Conservation (phyloP, 257 asterid genomes). For the Penstemon eatonii region DNA sequence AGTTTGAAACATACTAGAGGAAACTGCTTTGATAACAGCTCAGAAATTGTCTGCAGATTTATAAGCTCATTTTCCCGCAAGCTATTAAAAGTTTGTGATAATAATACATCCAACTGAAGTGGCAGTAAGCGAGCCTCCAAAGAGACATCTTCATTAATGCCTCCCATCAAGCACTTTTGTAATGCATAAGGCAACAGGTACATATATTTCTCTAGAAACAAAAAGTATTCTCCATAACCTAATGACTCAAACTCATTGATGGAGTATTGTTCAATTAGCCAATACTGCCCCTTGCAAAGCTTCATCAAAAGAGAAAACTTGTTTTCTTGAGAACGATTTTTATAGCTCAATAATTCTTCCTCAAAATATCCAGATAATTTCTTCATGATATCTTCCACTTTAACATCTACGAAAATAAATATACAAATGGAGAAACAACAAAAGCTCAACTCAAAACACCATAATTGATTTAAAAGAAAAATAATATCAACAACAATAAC, state of each 20-base stretch:
- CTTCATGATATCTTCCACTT: slow-evolving; percentile 59
- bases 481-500: neutral
- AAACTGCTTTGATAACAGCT: slow-evolving; percentile 69
- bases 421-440: slow-evolving; percentile 22
- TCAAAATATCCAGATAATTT: slow-evolving; percentile 63
- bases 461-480: neutral
- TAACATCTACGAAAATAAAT: slow-evolving; percentile 43
- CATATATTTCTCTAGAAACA: slow-evolving; percentile 68
- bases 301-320: slow-evolving; percentile 53
- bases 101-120: slow-evolving; percentile 62
- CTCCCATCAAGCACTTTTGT: slow-evolving; percentile 49
- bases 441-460: slow-evolving; percentile 8
- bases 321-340: slow-evolving; percentile 36
- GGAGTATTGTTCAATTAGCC: slow-evolving; percentile 59
- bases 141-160: slow-evolving; percentile 36
- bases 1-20: slow-evolving; percentile 73
- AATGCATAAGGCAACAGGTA: slow-evolving; percentile 52
- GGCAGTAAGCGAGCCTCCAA: slow-evolving; percentile 73
- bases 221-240: slow-evolving; percentile 74
- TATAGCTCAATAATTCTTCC: slow-evolving; percentile 35
- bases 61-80: slow-evolving; percentile 46
- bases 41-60: slow-evolving; percentile 46
- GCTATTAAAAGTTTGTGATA: slow-evolving; percentile 68
- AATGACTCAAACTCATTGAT: slow-evolving; percentile 61
- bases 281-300: slow-evolving; percentile 66